A percentile compares a stretch with the other conserved stretches of the same genome.
Conservation (phyloP, 2,329 filamentous ascomycete genomes). For the Alternaria metachromatica region DNA sequence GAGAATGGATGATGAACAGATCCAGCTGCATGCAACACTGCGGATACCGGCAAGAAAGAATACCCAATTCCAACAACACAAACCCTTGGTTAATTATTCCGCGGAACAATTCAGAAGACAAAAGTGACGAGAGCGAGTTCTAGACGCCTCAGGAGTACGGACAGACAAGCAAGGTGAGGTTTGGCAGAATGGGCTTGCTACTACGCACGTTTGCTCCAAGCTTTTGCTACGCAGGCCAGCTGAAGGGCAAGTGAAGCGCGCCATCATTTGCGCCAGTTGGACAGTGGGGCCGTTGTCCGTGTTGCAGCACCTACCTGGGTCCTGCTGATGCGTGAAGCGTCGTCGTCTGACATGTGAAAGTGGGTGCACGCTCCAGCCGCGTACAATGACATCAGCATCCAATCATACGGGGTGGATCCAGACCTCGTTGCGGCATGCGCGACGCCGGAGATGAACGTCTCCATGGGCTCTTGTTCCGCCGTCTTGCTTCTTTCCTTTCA, state of each 20-base stretch:
- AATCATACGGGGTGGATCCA: slow-evolving; percentile 1
- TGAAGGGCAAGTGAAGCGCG: slow-evolving; percentile 21
- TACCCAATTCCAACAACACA: background rate
- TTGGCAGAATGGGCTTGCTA: background rate
- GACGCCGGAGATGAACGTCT: background rate
- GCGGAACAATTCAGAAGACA: background rate
- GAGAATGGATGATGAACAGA: slow-evolving; percentile 4
- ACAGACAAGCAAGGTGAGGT: background rate
- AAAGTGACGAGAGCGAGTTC: background rate
- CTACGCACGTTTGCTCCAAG: background rate
- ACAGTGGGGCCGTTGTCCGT: slow-evolving; percentile 22
- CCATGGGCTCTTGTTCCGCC: background rate
- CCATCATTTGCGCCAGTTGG: slow-evolving; percentile 5
- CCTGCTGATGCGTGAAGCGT: background rate
- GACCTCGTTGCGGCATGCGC: slow-evolving; percentile 3
- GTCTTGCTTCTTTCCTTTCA: background rate
- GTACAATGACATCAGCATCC: slow-evolving; percentile 18
- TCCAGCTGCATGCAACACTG: slow-evolving; percentile 6
- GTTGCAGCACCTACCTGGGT: background rate
- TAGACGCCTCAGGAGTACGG: background rate
- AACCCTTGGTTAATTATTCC: background rate
- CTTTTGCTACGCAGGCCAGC: slow-evolving; percentile 11
- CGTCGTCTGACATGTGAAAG: slow-evolving; percentile 21
- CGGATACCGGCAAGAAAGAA: slow-evolving; percentile 6
- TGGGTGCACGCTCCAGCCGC: slow-evolving; percentile 7